phyloP scores from a whole-genome alignment of 371 early-diverging fungal genomes.

The Dichotomocladium elegans region DNA sequence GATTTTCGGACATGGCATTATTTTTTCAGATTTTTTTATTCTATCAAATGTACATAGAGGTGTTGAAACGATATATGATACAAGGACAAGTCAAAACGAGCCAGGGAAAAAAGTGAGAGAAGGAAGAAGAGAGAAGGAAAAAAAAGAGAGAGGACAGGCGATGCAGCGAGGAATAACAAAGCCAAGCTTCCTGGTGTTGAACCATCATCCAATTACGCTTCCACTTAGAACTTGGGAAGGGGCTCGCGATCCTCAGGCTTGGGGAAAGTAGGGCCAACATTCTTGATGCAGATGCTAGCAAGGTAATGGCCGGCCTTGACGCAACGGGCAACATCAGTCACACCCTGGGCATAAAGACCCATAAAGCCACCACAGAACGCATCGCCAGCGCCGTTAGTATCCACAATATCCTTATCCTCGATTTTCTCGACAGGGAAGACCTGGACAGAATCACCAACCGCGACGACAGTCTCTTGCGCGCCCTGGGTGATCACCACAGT shows the following conservation, averaged over 20 bases:
- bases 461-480: conserved; percentile 73
- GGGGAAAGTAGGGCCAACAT: conserved; percentile 85
- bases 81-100: not conserved
- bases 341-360: conserved; percentile 75
- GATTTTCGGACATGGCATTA: no score
- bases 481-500: conserved; percentile 93
- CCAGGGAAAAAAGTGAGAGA: not conserved
- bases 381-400: conserved; percentile 97
- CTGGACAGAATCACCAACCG: conserved; percentile 52
- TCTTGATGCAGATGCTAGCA: conserved; percentile 87
- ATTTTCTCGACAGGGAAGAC: conserved; percentile 74
- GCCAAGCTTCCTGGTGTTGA: no score
- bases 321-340: conserved; percentile 52
- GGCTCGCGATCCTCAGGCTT: conserved; percentile 37
- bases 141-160: not conserved
- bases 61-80: not conserved
- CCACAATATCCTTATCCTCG: conserved; percentile 72
- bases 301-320: conserved; percentile 90
- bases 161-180: no score
- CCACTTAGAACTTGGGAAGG: conserved; percentile 39
- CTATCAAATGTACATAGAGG: no score
- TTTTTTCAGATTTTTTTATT: no score
- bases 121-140: not conserved
- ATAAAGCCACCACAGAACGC: conserved; percentile 95
- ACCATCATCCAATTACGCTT: not conserved